Evolutionary conservation across 2,329 filamentous ascomycete species (phyloP), one percentile per base, ranked within the genome.

Genomic region (Arthroderma sp.): DNA sequence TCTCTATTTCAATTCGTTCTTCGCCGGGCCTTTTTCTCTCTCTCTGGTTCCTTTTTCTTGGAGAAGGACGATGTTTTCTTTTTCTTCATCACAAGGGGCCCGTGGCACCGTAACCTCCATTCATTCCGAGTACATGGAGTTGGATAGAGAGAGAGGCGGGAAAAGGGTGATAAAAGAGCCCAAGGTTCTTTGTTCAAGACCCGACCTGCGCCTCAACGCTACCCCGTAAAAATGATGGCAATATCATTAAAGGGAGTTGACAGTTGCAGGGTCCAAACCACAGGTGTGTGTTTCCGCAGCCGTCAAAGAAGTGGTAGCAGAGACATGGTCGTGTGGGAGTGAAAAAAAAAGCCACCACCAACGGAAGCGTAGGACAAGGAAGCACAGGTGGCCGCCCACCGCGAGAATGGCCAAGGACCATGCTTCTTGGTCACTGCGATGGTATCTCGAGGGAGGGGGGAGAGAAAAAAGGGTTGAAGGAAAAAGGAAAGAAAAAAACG

Each of bases 31-130:
- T 51, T 51, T 31, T 51, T 19, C 25, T 33, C n/a, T 31, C 25
- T 25, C 23, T 28, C 23, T 49, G 17, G 25, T 33, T 31, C 9
- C n/a, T 11, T 21, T 31, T 33, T 31, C 47, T 31, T 51, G 23
- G 47, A 51, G 23, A 51, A 11, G 47, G 15, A 51, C 47, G 17
- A 51, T 31, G 15, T 51, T 51, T 51, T 19, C 28, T 51, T 51
- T 51, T 51, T 47, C 43, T 7, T 51, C 47, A 11, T 51, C 47
- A 31, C 47, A 31, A 51, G 25, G 47, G 25, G 23, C 47, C 47
- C 47, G 47, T 51, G 47, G 33, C 28, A 51, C 44, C n/a, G 23
- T 17, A 31, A 49, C 47, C 47, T 51, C 47, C 47, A 31, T 31
- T 19, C n/a, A 25, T 51, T 51, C 47, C 47, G 41, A 51, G 8